phyloP scores from a whole-genome alignment of 1,284 basidiomycete species.

The Cryptococcus wingfieldii region DNA sequence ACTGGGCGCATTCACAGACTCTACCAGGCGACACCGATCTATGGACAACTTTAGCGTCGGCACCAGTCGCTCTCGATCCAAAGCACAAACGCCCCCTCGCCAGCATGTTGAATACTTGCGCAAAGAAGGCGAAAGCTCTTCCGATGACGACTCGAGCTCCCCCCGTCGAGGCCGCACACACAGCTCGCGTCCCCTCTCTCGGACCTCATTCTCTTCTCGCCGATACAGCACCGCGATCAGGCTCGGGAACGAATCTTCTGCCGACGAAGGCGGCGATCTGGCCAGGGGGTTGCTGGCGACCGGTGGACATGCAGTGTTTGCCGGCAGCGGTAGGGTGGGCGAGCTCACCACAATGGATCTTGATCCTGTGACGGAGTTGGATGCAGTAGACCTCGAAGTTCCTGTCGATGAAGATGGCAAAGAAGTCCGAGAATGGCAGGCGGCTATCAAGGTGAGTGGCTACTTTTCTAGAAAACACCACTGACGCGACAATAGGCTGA shows the following conservation, averaged over 20 bases:
- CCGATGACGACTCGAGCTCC: conserved; percentile 1
- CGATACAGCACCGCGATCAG: conserved; percentile 12
- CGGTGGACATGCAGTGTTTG: conserved; percentile 28
- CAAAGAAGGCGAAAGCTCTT: neutral
- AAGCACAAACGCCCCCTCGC: conserved; percentile 38
- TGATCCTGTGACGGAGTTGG: conserved; percentile 46
- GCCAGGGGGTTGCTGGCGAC: conserved; percentile 21
- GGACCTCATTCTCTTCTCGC: conserved; percentile 7
- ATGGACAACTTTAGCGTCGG: conserved; percentile 12
- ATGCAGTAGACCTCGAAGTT: conserved; percentile 43
- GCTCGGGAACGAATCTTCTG: conserved; percentile 30
- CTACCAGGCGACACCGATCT: neutral
- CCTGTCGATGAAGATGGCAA: conserved; percentile 33
- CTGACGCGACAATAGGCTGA: conserved; percentile 26
- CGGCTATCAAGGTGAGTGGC: conserved; percentile 33
- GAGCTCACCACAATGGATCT: conserved; percentile 29
- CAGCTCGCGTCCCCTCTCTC: conserved; percentile 11
- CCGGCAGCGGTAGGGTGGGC: conserved; percentile 14
- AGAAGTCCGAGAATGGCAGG: conserved; percentile 30
- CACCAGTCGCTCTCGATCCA: conserved; percentile 29
- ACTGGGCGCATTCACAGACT: conserved; percentile 1
- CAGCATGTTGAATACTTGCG: conserved; percentile 2
- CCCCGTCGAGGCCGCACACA: conserved; percentile 6
- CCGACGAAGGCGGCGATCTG: conserved; percentile 34
- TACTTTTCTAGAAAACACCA: neutral